These are phyloP conservation scores for Paramecium sexaurelia DNA, from an alignment of 73 alveolate species.

Conservation along the genomic window DNA sequence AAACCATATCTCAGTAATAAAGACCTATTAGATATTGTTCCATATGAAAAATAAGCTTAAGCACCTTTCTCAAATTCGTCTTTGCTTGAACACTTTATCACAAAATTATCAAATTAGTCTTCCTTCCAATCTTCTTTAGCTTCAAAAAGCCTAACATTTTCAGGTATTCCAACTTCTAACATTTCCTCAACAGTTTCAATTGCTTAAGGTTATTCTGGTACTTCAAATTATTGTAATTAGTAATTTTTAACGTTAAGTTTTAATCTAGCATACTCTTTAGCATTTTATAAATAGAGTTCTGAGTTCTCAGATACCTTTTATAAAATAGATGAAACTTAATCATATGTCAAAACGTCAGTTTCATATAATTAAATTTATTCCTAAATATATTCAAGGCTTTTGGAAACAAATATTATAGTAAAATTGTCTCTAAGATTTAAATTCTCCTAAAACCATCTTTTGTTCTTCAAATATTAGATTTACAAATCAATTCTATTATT, in stretches of 20 bases:
- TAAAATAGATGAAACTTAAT: not conserved
- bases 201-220: not conserved
- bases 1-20: constrained; percentile 53
- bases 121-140: constrained; percentile 56
- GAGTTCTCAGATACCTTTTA: not conserved
- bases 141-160: not conserved
- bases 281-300: not conserved
- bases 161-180: not conserved
- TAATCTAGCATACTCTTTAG: not conserved
- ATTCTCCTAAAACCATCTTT: constrained; percentile 40
- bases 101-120: constrained; percentile 57
- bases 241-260: not conserved
- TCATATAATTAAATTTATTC: not conserved
- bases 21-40: constrained; percentile 45
- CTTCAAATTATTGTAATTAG: constrained; percentile 8
- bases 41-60: constrained; percentile 64
- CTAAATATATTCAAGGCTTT: not conserved
- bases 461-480: not conserved
- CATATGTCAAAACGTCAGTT: not conserved
- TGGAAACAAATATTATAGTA: not conserved
- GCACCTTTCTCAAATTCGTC: constrained; percentile 65
- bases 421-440: constrained; percentile 10
- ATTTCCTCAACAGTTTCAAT: constrained; percentile 11
- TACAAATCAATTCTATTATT: constrained; percentile 18
- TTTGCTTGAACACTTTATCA: constrained; percentile 18